These are phyloP conservation scores for Leccinum brunneo-olivaceum DNA, from an alignment of 1,284 basidiomycete species.

Conservation along the genomic window DNA sequence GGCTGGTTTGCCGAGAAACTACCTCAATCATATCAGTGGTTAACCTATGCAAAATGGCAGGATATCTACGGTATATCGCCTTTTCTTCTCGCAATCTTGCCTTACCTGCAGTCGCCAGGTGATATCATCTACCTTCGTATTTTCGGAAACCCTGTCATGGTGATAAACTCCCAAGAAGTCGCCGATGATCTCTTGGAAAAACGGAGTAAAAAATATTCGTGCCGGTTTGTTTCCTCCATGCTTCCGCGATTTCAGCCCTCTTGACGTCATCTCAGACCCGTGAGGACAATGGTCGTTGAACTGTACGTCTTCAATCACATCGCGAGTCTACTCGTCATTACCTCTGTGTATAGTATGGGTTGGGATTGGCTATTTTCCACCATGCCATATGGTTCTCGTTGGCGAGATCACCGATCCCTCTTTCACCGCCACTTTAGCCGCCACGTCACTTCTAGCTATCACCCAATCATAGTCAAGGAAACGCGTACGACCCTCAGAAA, in stretches of 20 bases:
- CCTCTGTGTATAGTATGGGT: too few relatives aligned
- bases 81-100: not conserved
- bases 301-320: too few relatives aligned
- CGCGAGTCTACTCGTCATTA: too few relatives aligned
- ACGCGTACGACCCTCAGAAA: slow-evolving; percentile 33
- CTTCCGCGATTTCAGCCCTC: not conserved
- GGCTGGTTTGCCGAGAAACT: slow-evolving; percentile 34
- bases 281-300: slow-evolving; percentile 40
- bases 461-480: slow-evolving; percentile 35
- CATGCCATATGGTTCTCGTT: slow-evolving; percentile 36
- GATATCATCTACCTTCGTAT: slow-evolving; percentile 42
- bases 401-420: slow-evolving; percentile 39
- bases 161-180: slow-evolving; percentile 40
- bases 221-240: slow-evolving; percentile 22
- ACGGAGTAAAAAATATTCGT: slow-evolving; percentile 41
- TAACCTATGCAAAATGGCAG: slow-evolving; percentile 42
- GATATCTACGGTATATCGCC: slow-evolving; percentile 35
- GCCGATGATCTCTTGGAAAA: slow-evolving; percentile 42
- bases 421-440: slow-evolving; percentile 41
- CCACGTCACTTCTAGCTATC: slow-evolving; percentile 27
- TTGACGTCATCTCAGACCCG: slow-evolving; percentile 17
- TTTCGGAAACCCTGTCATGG: slow-evolving; percentile 42
- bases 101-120: slow-evolving; percentile 33
- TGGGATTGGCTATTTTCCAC: slow-evolving; percentile 45
- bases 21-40: slow-evolving; percentile 40